Base-by-base conservation (phyloP, 805 yeast genomes). In the Lipomyces sp. region DNA sequence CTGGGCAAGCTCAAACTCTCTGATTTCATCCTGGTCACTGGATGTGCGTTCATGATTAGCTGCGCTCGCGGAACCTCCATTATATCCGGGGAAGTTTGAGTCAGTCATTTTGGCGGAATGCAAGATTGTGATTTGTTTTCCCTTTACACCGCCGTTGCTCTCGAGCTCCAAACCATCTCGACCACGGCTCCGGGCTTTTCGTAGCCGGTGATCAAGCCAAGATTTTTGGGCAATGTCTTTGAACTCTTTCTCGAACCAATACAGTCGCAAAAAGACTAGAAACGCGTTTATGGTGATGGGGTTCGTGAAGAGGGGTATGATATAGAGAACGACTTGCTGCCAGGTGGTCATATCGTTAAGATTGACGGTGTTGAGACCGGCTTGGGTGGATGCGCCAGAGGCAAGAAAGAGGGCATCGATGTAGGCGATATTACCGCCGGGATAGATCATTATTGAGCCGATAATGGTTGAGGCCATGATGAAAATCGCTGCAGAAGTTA, bases 281-380 rank as follows among this genome's bases (percentile, higher is more conserved):
- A 85, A 83, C 0, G 96, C 86, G 76, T 95, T 96, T 62, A 96
- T 90, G 75, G 89, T 88, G 29, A 95, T 90, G 0, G 98, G 98
- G 0, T 97, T 92, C 3, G 96, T 85, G 29, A 92, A 72, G 69
- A 86, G 81, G 35, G 93, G 79, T 2, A 86, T 66, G 11, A 90
- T 70, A 75, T 88, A 91, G 2, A 94, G 77, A 8, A 84, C 80
- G 15, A 92, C 84, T 75, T 94, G 98, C 77, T 95, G 99, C 78
- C 88, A 94, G 56, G 90, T 76, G 0, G 82, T 78, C 64, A 93
- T 71, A 0, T 80, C 77, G 75, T 91, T 91, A 50, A 88, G 70
- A 72, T 92, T 86, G 32, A 90, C 81, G 30, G 97, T 89, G 75
- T 92, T 92, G 63, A 95, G 79, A 0, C 99, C 99, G 0, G 97